Evolutionary conservation across 1,284 basidiomycete species (phyloP).

Genomic region (Tilletia caries): DNA sequence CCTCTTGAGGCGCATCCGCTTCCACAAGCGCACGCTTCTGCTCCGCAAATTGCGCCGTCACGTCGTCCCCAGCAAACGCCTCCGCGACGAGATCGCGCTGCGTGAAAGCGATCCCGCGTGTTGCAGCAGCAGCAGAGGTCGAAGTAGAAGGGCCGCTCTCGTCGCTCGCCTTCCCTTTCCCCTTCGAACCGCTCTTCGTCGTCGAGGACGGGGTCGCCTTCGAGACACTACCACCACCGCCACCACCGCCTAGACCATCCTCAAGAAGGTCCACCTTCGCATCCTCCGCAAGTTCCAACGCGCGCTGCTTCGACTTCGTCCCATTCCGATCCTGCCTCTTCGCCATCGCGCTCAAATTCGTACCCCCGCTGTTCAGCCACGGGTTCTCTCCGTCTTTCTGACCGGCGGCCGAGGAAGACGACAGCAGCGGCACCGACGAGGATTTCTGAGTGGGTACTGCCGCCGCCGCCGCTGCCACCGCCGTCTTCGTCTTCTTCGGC

Average conservation of each 20-base stretch:
- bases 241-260: not conserved
- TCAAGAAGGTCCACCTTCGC: constrained; percentile 24
- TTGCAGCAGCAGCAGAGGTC: too few species aligned
- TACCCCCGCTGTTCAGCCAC: not conserved
- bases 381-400: constrained; percentile 15
- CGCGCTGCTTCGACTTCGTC: constrained; percentile 22
- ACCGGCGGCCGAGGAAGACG: not conserved
- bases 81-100: constrained; percentile 85
- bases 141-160: not conserved
- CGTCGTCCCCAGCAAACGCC: constrained; percentile 95
- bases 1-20: constrained; percentile 73
- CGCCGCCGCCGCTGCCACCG: constrained; percentile 16
- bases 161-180: not conserved
- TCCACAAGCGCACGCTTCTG: constrained; percentile 75
- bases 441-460: too few species aligned
- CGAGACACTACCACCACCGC: not conserved
- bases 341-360: not conserved
- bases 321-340: not conserved
- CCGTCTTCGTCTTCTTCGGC: constrained; percentile 20
- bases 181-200: constrained; percentile 13
- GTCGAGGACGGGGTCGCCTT: constrained; percentile 23
- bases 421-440: too few species aligned
- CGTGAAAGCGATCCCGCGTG: constrained; percentile 59
- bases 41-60: constrained; percentile 80
- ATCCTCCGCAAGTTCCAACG: constrained; percentile 17